Base-by-base conservation (phyloP, 768 basidiomycete species). In the Suillus paluster region DNA sequence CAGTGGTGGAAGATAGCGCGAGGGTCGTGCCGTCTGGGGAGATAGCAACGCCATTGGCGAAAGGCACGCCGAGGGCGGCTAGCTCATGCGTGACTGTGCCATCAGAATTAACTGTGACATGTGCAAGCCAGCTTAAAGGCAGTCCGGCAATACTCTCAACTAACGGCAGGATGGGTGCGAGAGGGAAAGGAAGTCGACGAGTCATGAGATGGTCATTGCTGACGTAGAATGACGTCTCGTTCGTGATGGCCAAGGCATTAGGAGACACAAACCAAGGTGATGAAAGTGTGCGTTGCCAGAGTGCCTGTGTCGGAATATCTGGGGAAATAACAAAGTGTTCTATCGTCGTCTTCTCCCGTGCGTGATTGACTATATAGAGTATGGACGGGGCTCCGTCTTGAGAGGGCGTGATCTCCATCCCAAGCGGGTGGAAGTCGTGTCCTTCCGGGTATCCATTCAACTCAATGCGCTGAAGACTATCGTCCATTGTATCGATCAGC, bases 391-490 rank as follows among this genome's bases (percentile, higher is more conserved):
- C 78, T 3, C 83, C 81, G 10, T 71, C 67, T 63, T 74, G 70
- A 0, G 85, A 86, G 5, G 84, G 86, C 67, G 80, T 85, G 2
- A 85, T 68, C 34, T 84, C 88, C 56, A 88, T 68, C 2, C 90
- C 91, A 3, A 92, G 81, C 0, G 91, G 90, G 66, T 92, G 91
- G 67, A 91, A 92, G 66, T 86, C 84, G 67, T 87, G 85, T 1
- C 61, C 68, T 15, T 72, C 61, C 1, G 90, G 91, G 66, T 86
- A 91, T 7, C 80, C 80, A 21, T 75, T 68, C 38, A 91, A 68
- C 1, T 74, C 64, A 39, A 89, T 65, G 14, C 77, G 81, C 25
- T 77, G 75, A 1, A 82, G 73, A 46, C 70, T 65, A 11, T 66
- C 41, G 10, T 64, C 67, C 8, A 30, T 33, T 8, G 70, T 65